Evolutionary conservation across 345 rosid species (phyloP).

Genomic region (Gossypium mustelinum): DNA sequence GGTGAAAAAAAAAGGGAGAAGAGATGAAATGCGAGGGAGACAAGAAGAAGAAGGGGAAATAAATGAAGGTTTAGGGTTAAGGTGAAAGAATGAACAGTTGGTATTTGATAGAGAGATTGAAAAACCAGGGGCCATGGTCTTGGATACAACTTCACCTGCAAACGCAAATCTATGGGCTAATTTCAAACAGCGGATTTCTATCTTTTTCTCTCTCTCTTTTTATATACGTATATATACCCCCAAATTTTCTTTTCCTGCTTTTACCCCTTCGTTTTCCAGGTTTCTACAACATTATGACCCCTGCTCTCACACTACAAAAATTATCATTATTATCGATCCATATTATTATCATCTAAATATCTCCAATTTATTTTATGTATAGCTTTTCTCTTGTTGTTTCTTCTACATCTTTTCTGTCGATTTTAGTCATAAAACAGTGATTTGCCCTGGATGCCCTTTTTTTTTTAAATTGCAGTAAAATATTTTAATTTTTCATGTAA

Average conservation of each 20-base stretch:
- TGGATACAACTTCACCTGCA: constrained; percentile 22
- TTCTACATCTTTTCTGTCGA: background rate
- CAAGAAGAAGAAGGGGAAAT: background rate
- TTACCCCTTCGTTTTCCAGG: constrained; percentile 9
- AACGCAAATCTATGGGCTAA: constrained; percentile 42
- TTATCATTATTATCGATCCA: too few relatives aligned
- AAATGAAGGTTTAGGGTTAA: constrained; percentile 13
- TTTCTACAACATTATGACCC: background rate
- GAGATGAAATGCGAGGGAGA: background rate
- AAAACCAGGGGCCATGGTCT: constrained; percentile 79
- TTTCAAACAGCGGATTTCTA: constrained; percentile 34
- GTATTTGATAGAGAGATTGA: constrained; percentile 24
- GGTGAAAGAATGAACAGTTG: constrained; percentile 20
- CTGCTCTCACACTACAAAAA: too few relatives aligned
- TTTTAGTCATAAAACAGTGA: too few relatives aligned
- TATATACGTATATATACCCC: too few relatives aligned
- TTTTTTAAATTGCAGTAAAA: too few relatives aligned
- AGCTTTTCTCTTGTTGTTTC: background rate
- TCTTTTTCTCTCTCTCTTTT: background rate
- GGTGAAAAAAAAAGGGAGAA: background rate
- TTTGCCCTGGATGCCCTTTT: too few relatives aligned
- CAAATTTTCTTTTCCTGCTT: background rate
- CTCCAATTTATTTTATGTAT: background rate
- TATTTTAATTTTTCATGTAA: too few relatives aligned
- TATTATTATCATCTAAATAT: too few relatives aligned